A percentile compares a stretch with the other conserved stretches of the same genome.
These are phyloP conservation scores for Acer saccharum DNA, from an alignment of 345 rosid genomes.

Conservation along the genomic window DNA sequence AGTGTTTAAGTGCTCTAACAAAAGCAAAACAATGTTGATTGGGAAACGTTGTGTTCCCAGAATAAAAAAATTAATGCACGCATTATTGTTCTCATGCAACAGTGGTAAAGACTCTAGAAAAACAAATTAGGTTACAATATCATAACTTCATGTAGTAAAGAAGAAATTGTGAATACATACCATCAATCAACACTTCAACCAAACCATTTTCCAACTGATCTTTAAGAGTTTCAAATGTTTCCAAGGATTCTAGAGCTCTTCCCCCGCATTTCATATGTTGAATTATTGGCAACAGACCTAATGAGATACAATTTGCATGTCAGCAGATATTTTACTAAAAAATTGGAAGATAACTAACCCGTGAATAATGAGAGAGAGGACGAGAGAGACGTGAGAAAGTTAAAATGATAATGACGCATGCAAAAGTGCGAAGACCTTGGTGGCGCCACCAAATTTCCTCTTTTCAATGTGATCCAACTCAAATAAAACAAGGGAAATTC, in stretches of 20 bases:
- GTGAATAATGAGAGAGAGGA: not conserved
- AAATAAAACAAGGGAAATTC: not conserved
- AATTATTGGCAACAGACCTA: slow-evolving; percentile 92
- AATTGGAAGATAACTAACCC: not conserved
- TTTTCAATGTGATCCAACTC: no score
- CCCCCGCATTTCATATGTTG: slow-evolving; percentile 61
- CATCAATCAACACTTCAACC: slow-evolving; percentile 65
- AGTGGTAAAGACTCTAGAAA: not conserved
- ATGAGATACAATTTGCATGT: slow-evolving; percentile 21
- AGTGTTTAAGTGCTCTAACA: no score
- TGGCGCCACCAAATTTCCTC: not conserved
- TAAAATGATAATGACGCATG: not conserved
- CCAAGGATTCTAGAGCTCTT: slow-evolving; percentile 50
- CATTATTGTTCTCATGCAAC: not conserved
- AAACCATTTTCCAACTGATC: slow-evolving; percentile 41
- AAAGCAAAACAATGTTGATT: not conserved
- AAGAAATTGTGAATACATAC: slow-evolving; percentile 38
- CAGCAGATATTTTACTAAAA: not conserved
- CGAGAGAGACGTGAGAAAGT: not conserved
- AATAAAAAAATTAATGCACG: not conserved
- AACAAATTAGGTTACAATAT: slow-evolving; percentile 1
- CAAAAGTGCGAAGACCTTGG: not conserved
- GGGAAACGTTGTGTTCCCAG: not conserved
- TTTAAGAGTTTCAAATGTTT: slow-evolving; percentile 40
- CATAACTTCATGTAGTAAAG: not conserved